Base-by-base conservation (phyloP, 2,329 filamentous ascomycete species). In the Hymenoscyphus salicellus region DNA sequence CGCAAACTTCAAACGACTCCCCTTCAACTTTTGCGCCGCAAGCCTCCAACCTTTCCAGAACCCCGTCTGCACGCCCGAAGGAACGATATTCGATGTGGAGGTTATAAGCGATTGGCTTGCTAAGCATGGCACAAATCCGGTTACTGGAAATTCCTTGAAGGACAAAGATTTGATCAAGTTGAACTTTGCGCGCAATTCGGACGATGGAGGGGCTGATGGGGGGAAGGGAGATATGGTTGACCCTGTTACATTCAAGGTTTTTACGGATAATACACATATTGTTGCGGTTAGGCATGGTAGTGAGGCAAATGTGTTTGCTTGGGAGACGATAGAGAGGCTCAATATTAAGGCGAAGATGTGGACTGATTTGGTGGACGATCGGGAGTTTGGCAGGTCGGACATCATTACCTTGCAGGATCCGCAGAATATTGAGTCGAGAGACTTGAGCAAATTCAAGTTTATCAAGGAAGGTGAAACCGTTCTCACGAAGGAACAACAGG, bases 341-440 rank as follows among this genome's bases (percentile, higher is more conserved):
- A 99, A 99, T 77, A 89, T 99, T 78, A 98, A 98, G 81, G 84
- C 92, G 59, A 98, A 97, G 84, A 90, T 96, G 80, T 99, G 95
- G 95, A 85, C 83, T 69, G 95, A 99, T 78, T 79, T 99, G 55
- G 84, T 98, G 8, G 92, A 90, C 73, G 94, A 99, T 71, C 84
- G 88, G 67, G 90, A 93, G 65, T 99, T 99, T 73, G 86, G 86
- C 33, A 86, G 95, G 67, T 91, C 91, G 72, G 95, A 99, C 77
- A 94, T 99, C 66, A 96, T 99, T 74, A 97, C 93, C 0, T 81
- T 99, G 10, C 96, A 99, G 76, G 95, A 99, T 75, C 95, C 95
- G 11, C 93, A 97, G 75, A 97, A 97, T 76, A 82, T 95, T 23
- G 88, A 90, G 63, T 87, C 88, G 63, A 82, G 94, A 70, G 91